Evolutionary conservation across 805 yeast genomes (phyloP), one percentile per base, ranked within the genome.

Genomic region (Lipomyces spencermartinsiae): DNA sequence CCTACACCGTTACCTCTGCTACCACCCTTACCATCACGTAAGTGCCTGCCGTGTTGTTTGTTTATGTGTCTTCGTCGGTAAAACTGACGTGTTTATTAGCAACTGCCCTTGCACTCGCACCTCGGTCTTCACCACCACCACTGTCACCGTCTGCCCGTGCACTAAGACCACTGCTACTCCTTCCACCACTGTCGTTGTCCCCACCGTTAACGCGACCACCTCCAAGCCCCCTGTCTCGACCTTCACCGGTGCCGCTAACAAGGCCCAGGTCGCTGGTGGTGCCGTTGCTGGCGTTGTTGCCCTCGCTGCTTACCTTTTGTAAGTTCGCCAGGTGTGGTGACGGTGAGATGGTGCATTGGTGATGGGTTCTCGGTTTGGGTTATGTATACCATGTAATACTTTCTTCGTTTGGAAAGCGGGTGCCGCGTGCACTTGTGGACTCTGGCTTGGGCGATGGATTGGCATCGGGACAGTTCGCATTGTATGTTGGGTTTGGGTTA

Each of bases 21-120:
- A 89, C 94, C 79, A 91, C 96, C 74, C 80, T 91, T 76, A 91
- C 95, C 79, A 85, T 91, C 86, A 89, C 96, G 68, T 67, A 67
- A 25, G 70, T 67, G 19, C 35, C 29, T 67, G 19, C 35, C 29
- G 22, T 12, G 22, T 25, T 25, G 19, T 46, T 14, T 1, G 5
- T 16, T n/a, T 6, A 0, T 43, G 16, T 25, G 10, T 25, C 14
- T 1, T 34, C 8, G 29, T 7, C 33, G 19, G 43, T 8, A 7
- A 14, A n/a, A 19, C 31, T 59, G n/a, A 57, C 58, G 25, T 39
- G 5, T 60, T 16, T 0, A 7, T 19, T 51, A 67, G 70, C 76
- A 89, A 91, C 84, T 88, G 91, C 81, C 93, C 93, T 78, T 91
- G 97, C 84, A 90, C 94, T 77, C 76, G 87, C 76, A 84, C 87